phyloP scores from a whole-genome alignment of 208 protist species.

The Leishmania guyanensis region DNA sequence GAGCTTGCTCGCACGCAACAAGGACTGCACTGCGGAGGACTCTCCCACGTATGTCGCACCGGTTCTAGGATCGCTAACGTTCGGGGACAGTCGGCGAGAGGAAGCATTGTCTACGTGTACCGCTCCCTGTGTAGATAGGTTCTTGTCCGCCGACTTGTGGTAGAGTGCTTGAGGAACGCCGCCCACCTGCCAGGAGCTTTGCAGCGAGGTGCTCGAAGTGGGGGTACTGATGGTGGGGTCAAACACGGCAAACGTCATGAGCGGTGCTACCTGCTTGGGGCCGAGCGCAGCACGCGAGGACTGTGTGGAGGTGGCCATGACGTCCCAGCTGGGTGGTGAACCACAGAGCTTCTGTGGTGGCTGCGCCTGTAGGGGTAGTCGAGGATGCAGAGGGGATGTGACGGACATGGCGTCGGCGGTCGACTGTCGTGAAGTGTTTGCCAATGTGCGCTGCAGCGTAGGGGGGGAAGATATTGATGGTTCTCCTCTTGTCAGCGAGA shows the following conservation, averaged over 20 bases:
- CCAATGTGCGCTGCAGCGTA: background rate
- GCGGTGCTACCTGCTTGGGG: background rate
- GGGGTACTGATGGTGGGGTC: background rate
- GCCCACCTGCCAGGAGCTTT: background rate
- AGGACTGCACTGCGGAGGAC: background rate
- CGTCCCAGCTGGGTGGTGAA: background rate
- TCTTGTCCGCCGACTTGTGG: background rate
- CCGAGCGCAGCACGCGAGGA: background rate
- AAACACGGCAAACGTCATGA: constrained; percentile 10
- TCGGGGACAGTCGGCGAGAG: background rate
- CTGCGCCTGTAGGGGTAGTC: background rate
- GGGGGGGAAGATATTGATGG: background rate
- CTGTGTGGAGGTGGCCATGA: background rate
- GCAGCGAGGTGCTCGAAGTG: background rate
- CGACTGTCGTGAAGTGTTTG: background rate
- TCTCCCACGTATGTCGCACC: background rate
- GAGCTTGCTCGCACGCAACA: background rate
- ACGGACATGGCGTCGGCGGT: background rate
- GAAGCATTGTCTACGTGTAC: background rate
- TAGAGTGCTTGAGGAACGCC: background rate
- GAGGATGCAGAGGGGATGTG: background rate
- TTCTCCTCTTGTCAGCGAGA: background rate
- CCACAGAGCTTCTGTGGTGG: background rate
- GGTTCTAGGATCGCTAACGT: background rate
- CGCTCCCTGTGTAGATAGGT: background rate